These are phyloP conservation scores for Globisporangium recalcitrans DNA, from an alignment of 352 stramenopile species.

Conservation along the genomic window DNA sequence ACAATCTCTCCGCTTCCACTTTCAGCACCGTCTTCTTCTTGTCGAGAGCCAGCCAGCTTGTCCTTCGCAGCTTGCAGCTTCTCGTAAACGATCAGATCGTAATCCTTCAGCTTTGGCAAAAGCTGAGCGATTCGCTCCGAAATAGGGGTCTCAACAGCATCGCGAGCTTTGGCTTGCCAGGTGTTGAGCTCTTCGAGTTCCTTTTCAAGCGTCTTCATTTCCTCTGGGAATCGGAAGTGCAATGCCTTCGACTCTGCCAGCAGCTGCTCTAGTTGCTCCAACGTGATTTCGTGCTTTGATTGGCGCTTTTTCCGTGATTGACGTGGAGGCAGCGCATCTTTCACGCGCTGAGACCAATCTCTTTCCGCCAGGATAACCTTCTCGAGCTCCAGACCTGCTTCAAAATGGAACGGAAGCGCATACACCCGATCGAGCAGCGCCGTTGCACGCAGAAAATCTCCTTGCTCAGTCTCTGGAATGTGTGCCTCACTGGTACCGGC, in stretches of 20 bases:
- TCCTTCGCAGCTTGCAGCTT: conserved; percentile 53
- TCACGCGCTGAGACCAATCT: conserved; percentile 62
- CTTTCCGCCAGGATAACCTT: conserved; percentile 54
- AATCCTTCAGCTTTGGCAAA: conserved; percentile 42
- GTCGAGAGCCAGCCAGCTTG: conserved; percentile 21
- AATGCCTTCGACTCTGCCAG: conserved; percentile 51
- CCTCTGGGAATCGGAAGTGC: conserved; percentile 71
- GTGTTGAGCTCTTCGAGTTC: conserved; percentile 59
- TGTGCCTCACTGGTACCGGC: background rate
- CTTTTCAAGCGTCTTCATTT: conserved; percentile 65
- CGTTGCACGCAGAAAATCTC: conserved; percentile 44
- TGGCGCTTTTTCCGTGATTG: conserved; percentile 79
- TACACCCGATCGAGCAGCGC: conserved; percentile 62
- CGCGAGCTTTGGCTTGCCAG: conserved; percentile 62
- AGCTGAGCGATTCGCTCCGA: conserved; percentile 31
- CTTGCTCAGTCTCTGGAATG: conserved; percentile 3
- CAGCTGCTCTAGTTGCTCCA: conserved; percentile 49
- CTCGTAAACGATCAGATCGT: conserved; percentile 58
- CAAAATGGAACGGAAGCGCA: conserved; percentile 66
- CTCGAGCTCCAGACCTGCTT: conserved; percentile 54
- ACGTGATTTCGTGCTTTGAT: conserved; percentile 53
- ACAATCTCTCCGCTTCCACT: background rate
- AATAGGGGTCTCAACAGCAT: conserved; percentile 39
- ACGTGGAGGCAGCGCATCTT: conserved; percentile 63
- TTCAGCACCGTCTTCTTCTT: conserved; percentile 1